Evolutionary conservation across 345 rosid genomes (phyloP), one percentile per base, ranked within the genome.

Genomic region (Cardamine resedifolia): DNA sequence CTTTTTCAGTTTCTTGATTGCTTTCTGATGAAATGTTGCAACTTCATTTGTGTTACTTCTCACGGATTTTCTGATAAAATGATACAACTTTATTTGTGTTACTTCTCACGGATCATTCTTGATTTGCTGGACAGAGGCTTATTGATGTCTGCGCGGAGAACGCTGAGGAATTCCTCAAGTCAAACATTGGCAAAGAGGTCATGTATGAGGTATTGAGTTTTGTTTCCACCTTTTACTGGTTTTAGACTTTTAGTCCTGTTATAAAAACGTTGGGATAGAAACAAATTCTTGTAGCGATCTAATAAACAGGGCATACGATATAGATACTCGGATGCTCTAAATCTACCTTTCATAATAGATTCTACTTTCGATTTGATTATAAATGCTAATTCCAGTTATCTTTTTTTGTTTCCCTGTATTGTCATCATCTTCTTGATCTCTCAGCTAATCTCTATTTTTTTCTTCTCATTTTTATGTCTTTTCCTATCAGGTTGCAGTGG

Each of bases 181-280:
- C 95, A 48, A 89, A 91, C 70, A 72, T 86, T 23, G 89, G 95
- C 69, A 94, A 86, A 82, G 97, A 91, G 58, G 79, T 91, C 41
- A 26, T 89, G 21, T 94, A 85, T 64, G 98, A 94, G 91, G 98
- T 85, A 73, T 60, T 73, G 38, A 58, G 49, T 56, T 66, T 63
- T 70, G 26, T 56, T 59, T 50, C 24, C 33, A 62, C 31, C 52
- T 33, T 47, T 63, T 10, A 27, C 23, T 21, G 19, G 65, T 47
- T 43, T 36, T 62, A 59, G 39, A 10, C 16, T 47, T 43, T 36
- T 62, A 59, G 39, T n/a, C 16, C 11, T 60, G 48, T 60, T 50
- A 10, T 66, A 11, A 49, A 66, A 57, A 18, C 36, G 16, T 38
- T 39, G 21, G 33, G 28, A 34, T 49, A 50, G 10, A 58, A 38